Conservation (phyloP, 352 stramenopile species). For the Globisporangium cylindrosporum region DNA sequence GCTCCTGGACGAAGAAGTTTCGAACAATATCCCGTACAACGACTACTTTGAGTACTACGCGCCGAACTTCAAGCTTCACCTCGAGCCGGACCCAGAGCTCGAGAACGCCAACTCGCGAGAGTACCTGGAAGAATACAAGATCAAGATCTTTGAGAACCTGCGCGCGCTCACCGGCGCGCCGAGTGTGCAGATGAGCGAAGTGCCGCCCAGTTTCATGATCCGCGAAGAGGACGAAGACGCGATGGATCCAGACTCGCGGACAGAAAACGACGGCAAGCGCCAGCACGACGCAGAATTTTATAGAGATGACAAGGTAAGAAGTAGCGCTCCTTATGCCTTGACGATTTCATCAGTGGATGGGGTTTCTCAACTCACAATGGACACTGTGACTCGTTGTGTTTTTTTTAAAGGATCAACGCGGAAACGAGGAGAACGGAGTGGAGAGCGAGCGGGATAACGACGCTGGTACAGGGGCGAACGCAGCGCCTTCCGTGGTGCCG, state of each 20-base stretch:
- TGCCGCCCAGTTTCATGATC: constrained; percentile 66
- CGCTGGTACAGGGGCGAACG: constrained; percentile 34
- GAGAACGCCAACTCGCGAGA: constrained; percentile 84
- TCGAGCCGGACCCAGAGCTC: constrained; percentile 72
- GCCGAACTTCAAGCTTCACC: constrained; percentile 82
- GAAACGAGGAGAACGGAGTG: constrained; percentile 42
- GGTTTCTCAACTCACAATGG: not conserved
- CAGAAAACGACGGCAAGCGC: constrained; percentile 66
- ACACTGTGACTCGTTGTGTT: not conserved
- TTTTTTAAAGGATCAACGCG: constrained; percentile 27
- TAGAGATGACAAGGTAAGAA: constrained; percentile 63
- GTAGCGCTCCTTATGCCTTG: not conserved
- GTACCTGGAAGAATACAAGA: constrained; percentile 84
- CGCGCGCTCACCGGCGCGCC: constrained; percentile 66
- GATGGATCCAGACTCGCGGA: constrained; percentile 58
- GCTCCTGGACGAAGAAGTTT: constrained; percentile 87
- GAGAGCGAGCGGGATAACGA: constrained; percentile 24
- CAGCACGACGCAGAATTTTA: constrained; percentile 85
- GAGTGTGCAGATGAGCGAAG: constrained; percentile 80
- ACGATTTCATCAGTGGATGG: not conserved
- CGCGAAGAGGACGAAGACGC: constrained; percentile 82
- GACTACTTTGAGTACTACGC: constrained; percentile 99
- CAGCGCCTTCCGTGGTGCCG: constrained; percentile 61
- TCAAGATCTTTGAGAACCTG: constrained; percentile 86
- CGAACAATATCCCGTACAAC: constrained; percentile 98